phyloP scores from a whole-genome alignment of 2,329 filamentous ascomycete species.

The Dichotomopilus funicola region DNA sequence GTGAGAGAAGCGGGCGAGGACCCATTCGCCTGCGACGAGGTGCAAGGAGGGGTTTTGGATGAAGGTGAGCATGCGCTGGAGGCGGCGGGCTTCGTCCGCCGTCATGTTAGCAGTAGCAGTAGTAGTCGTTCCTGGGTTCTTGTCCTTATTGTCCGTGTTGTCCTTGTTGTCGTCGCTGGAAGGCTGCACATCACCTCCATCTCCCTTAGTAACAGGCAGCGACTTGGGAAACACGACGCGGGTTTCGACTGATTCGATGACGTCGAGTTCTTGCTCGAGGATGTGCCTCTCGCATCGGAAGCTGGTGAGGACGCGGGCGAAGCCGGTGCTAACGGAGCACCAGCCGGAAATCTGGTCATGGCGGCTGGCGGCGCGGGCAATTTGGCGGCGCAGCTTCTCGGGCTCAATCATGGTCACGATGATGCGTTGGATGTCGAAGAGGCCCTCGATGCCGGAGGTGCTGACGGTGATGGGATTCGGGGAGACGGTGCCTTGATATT shows the following conservation, averaged over 20 bases:
- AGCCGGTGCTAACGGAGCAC: conserved; percentile 21
- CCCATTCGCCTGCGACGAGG: conserved; percentile 29
- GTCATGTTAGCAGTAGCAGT: too few species aligned
- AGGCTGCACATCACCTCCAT: too few species aligned
- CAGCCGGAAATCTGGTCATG: conserved; percentile 26
- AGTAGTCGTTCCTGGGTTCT: background rate
- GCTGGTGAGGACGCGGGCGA: conserved; percentile 26
- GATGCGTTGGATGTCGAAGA: conserved; percentile 29
- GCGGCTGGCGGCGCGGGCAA: conserved; percentile 23
- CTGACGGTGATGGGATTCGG: conserved; percentile 30
- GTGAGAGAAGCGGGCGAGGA: conserved; percentile 29
- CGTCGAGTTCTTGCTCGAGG: conserved; percentile 27
- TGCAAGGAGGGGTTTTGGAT: conserved; percentile 26
- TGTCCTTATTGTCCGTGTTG: background rate
- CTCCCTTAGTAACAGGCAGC: conserved; percentile 2
- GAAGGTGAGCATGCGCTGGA: conserved; percentile 27
- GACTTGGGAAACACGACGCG: conserved; percentile 19
- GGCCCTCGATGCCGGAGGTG: conserved; percentile 26
- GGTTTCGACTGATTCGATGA: conserved; percentile 25
- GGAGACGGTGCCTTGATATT: conserved; percentile 24
- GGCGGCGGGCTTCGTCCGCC: conserved; percentile 19
- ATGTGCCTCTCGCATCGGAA: conserved; percentile 27
- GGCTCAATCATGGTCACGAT: conserved; percentile 25
- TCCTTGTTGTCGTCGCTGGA: too few species aligned
- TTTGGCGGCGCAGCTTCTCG: conserved; percentile 23